Percentiles rank a stretch among this genome's conserved stretches.
Conservation (phyloP, 768 basidiomycete genomes). For the Phlegmacium glaucopus region DNA sequence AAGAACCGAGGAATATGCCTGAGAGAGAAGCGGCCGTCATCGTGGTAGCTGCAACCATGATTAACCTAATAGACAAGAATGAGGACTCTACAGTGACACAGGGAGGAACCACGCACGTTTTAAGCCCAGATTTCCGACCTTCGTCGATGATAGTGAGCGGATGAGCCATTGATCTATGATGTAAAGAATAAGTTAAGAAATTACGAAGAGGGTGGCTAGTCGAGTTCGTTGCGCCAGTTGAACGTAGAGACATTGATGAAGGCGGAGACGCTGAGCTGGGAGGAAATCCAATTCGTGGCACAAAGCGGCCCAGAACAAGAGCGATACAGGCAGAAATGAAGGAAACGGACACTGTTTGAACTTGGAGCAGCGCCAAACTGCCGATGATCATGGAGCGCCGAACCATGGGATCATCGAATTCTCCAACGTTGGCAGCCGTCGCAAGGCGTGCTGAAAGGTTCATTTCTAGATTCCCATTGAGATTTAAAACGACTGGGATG, state of each 20-base stretch:
- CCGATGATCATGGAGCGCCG: slow-evolving; percentile 71
- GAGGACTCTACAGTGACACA: neutral
- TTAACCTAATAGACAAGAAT: slow-evolving; percentile 44
- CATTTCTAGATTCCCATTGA: slow-evolving; percentile 99
- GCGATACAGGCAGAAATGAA: slow-evolving; percentile 80
- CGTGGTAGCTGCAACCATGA: slow-evolving; percentile 71
- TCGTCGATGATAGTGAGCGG: slow-evolving; percentile 12
- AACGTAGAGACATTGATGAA: slow-evolving; percentile 11
- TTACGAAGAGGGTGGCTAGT: slow-evolving; percentile 10
- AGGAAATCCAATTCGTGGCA: slow-evolving; percentile 38
- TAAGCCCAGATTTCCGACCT: slow-evolving; percentile 30
- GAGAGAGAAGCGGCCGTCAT: slow-evolving; percentile 83
- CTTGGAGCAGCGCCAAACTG: slow-evolving; percentile 84
- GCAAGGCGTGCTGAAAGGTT: slow-evolving; percentile 94
- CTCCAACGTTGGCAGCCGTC: slow-evolving; percentile 91
- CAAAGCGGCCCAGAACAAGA: slow-evolving; percentile 64
- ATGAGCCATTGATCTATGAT: slow-evolving; percentile 17
- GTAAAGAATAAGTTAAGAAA: slow-evolving; percentile 15
- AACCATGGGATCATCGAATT: slow-evolving; percentile 69
- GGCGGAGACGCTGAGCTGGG: slow-evolving; percentile 9
- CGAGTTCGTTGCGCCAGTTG: too few relatives aligned
- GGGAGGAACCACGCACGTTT: slow-evolving; percentile 28
- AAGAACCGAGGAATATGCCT: slow-evolving; percentile 78
- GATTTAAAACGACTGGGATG: slow-evolving; percentile 88
- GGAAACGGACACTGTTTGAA: slow-evolving; percentile 89